Conservation (phyloP, 2,329 filamentous ascomycete genomes). For the Trichoderma citrinoviride region DNA sequence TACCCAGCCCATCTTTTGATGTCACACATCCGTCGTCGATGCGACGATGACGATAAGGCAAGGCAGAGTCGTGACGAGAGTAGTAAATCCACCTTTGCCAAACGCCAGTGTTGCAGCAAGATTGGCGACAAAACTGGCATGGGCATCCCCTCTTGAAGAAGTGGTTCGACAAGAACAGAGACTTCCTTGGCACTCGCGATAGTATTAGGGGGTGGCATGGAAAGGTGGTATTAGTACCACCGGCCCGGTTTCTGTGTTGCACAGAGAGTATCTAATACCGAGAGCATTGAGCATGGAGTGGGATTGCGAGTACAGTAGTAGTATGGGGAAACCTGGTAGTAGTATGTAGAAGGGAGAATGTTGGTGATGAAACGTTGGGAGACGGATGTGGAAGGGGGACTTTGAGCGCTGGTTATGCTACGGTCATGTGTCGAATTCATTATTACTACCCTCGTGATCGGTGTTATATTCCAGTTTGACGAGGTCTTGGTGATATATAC, state of each 20-base stretch:
- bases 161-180: not conserved
- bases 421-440: not conserved
- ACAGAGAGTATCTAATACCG: not conserved
- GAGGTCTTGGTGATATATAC: too few relatives aligned
- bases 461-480: too few relatives aligned
- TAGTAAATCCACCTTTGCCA: not conserved
- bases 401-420: not conserved
- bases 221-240: conserved; percentile 2
- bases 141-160: not conserved
- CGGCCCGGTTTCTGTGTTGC: not conserved
- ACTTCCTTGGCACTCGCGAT: not conserved
- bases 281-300: not conserved
- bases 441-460: too few relatives aligned
- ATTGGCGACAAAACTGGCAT: conserved; percentile 10
- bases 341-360: not conserved
- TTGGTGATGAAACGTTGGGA: not conserved
- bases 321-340: conserved; percentile 9
- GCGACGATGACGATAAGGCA: not conserved
- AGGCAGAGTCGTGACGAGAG: not conserved
- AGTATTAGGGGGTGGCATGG: not conserved
- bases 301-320: conserved; percentile 3
- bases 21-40: not conserved
- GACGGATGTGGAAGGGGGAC: not conserved
- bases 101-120: conserved; percentile 1
- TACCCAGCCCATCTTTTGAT: not conserved